Evolutionary conservation across 495 filamentous ascomycete genomes (phyloP), one percentile per base, ranked within the genome.

Genomic region (Aspergillus panamensis): DNA sequence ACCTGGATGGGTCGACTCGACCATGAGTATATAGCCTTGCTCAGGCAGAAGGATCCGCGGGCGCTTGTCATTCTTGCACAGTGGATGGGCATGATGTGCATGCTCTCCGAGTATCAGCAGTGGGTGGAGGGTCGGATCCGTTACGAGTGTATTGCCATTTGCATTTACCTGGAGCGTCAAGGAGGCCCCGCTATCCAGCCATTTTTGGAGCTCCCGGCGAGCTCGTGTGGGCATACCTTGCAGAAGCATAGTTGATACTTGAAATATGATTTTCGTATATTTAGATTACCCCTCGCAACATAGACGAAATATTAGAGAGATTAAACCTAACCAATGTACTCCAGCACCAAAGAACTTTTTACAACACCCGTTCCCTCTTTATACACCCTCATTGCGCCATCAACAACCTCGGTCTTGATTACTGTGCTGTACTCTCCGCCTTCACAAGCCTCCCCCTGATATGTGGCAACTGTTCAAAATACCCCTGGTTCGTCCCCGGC

Each of bases 141-240:
- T 25, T 52, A 67, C 16, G 73, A 76, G 61, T 70, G 69, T 47
- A 63, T 63, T 8, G 69, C 73, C 3, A 76, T 77, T 40, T 75
- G 73, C 61, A 66, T 62, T 32, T 76, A 73, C 37, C 52, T 77
- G 50, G 66, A 71, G 49, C 37, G 44, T 17, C 9, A 44, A 17
- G 56, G 30, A 17, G 25, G 65, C 42, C 44, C 55, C 0, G 32
- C 35, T 3, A 54, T 70, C n/a, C 51, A 51, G 33, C 39, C 55
- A n/a, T 54, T 63, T 29, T 17, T 66, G 42, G 44, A 57, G 42
- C 63, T 45, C 66, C 72, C 94, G 55, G 90, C 91, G 2, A 84
- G 87, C 69, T 80, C 84, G 13, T 84, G 94, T 45, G 91, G 91
- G n/a, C 91, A 91, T 47, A 51, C 48, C 3, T 16, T 58, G 48